A percentile compares a stretch with the other conserved stretches of the same genome.
These are phyloP conservation scores for Papiliotrema flavescens DNA, from an alignment of 1,284 basidiomycete species.

Conservation along the genomic window DNA sequence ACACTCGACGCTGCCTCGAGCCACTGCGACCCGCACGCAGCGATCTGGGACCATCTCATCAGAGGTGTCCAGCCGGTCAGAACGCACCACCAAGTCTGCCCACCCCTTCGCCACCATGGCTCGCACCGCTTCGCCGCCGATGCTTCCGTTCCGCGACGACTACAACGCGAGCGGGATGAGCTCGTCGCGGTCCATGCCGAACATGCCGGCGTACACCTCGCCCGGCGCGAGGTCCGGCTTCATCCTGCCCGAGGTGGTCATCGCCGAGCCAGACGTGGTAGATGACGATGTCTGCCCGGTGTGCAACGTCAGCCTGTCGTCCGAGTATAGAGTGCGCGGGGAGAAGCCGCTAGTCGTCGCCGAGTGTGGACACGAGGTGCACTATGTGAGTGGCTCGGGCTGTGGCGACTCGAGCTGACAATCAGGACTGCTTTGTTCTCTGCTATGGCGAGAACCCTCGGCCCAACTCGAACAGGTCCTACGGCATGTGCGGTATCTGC, in stretches of 20 bases:
- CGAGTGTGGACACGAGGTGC: conserved; percentile 93
- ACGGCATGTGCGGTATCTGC: conserved; percentile 95
- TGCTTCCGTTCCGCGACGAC: neutral
- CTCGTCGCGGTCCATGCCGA: conserved; percentile 24
- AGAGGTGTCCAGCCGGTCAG: neutral
- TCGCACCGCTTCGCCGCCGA: conserved; percentile 15
- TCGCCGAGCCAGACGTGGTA: conserved; percentile 21
- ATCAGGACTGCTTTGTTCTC: conserved; percentile 85
- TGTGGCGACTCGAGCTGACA: conserved; percentile 4
- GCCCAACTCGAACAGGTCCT: conserved; percentile 61
- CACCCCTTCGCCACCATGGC: conserved; percentile 39
- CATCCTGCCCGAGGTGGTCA: too few relatives aligned
- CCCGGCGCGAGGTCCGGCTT: too few relatives aligned
- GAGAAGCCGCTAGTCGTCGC: conserved; percentile 97
- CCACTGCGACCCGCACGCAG: neutral
- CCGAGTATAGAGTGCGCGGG: conserved; percentile 60
- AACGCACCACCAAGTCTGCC: conserved; percentile 15
- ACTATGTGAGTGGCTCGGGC: conserved; percentile 66
- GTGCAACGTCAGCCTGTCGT: conserved; percentile 47
- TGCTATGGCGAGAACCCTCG: conserved; percentile 88
- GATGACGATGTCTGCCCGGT: conserved; percentile 46
- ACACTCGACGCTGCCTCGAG: neutral
- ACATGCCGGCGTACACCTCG: conserved; percentile 16
- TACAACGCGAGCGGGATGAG: conserved; percentile 4
- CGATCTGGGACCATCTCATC: conserved; percentile 26